Conservation (phyloP, 768 basidiomycete species). For the Pluteus cervinus region DNA sequence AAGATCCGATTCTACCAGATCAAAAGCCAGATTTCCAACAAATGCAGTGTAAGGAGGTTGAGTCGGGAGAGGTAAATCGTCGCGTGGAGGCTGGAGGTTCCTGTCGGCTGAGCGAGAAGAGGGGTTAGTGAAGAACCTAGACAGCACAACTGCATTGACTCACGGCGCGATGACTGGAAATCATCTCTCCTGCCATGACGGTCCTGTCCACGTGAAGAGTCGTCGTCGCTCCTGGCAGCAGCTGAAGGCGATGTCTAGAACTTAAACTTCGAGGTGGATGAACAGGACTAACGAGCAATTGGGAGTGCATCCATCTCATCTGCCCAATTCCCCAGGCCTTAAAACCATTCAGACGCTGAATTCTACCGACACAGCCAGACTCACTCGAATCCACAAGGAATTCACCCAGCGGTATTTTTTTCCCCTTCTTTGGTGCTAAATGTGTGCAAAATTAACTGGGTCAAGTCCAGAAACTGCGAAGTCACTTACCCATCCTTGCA, state of each 20-base stretch:
- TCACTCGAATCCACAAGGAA: conserved; percentile 85
- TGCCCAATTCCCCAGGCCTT: conserved; percentile 90
- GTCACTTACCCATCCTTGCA: too few relatives aligned
- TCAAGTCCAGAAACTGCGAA: too few relatives aligned
- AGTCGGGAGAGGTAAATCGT: conserved; percentile 94
- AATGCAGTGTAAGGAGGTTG: conserved; percentile 96
- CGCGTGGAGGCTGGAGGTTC: conserved; percentile 58
- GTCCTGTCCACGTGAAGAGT: conserved; percentile 45
- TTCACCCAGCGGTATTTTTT: conserved; percentile 90
- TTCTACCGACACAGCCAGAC: conserved; percentile 23
- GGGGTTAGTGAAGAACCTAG: conserved; percentile 10
- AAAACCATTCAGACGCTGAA: conserved; percentile 12
- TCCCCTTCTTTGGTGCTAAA: conserved; percentile 83
- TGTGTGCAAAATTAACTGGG: too few relatives aligned
- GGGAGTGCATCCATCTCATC: conserved; percentile 96
- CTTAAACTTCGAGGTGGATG: conserved; percentile 4
- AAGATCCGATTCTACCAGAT: conserved; percentile 79
- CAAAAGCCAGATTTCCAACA: conserved; percentile 92
- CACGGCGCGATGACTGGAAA: conserved; percentile 56
- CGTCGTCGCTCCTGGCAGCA: conserved; percentile 65
- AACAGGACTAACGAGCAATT: conserved; percentile 72
- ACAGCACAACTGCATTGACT: conserved; percentile 17
- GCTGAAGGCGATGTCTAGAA: conserved; percentile 36
- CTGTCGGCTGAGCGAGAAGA: conserved; percentile 38
- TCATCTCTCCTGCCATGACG: conserved; percentile 59